Conservation (phyloP, 129 eudicot genomes). For the Tanacetum coccineum region DNA sequence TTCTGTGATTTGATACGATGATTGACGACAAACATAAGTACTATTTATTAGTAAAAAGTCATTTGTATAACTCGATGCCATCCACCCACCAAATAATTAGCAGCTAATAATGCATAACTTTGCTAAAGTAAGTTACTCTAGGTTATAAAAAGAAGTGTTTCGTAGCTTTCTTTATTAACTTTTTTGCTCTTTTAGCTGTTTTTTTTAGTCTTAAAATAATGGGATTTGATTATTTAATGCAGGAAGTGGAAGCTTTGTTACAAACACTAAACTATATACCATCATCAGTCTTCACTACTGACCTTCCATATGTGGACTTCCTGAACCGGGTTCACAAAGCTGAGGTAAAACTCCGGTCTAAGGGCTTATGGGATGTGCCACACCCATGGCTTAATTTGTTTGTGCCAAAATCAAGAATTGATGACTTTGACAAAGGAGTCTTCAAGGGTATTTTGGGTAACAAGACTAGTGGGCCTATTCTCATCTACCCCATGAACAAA, state of each 20-base stretch:
- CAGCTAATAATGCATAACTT: conserved; percentile 38
- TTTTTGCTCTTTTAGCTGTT: conserved; percentile 11
- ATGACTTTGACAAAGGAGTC: conserved; percentile 71
- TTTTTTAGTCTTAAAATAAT: conserved; percentile 2
- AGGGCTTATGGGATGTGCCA: conserved; percentile 91
- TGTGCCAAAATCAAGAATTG: conserved; percentile 80
- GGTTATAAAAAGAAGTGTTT: conserved; percentile 35
- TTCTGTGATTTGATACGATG: conserved; percentile 35
- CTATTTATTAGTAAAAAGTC: conserved; percentile 21
- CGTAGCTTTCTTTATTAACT: conserved; percentile 30
- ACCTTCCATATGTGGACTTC: conserved; percentile 72
- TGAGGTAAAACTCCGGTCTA: conserved; percentile 80
- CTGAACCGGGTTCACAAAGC: conserved; percentile 98
- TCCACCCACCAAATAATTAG: conserved; percentile 52
- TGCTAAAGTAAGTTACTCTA: conserved; percentile 20
- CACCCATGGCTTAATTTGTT: conserved; percentile 93
- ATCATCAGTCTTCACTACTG: conserved; percentile 65
- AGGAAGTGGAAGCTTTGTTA: conserved; percentile 71
- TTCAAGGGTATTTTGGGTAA: conserved; percentile 91
- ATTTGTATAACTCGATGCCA: conserved; percentile 37
- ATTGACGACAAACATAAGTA: conserved; percentile 26
- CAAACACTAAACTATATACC: conserved; percentile 60
- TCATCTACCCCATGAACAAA: conserved; percentile 92
- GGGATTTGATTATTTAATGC: conserved; percentile 13
- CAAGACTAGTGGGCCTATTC: conserved; percentile 85